Evolutionary conservation across 208 protist genomes (phyloP), one percentile per base, ranked within the genome.

Genomic region (Histomonas meleagridis): DNA sequence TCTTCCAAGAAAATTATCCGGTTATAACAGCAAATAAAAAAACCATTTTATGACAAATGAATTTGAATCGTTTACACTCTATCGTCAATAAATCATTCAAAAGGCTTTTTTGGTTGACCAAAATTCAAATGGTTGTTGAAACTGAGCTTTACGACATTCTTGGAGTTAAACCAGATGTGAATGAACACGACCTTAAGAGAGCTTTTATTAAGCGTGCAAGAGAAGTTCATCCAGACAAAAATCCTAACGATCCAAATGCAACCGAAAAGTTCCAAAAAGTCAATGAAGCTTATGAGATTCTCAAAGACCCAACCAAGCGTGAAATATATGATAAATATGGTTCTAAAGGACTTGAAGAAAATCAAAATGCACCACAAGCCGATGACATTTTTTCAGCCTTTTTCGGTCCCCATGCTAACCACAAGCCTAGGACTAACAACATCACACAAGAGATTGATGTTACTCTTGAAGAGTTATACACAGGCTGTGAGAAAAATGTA

Each of bases 101-200:
- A n/a, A n/a, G n/a, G n/a, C n/a, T n/a, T n/a, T n/a, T n/a, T n/a
- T n/a, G n/a, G n/a, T n/a, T n/a, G n/a, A n/a, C n/a, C n/a, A n/a
- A n/a, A n/a, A n/a, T n/a, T n/a, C n/a, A n/a, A n/a, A 91, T 91
- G 86, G 55, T 65, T 65, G 86, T 91, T 43, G 53, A 91, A 28
- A 60, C 53, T 28, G 21, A 91, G 35, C 53, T 91, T 9, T 91
- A 91, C 53, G 86, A 91, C 21, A 65, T 91, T 5, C 55, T 91
- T 60, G 86, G 55, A 0, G 86, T 91, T 32, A 7, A 40, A 28
- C 86, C 86, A 46, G 35, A 60, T 28, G 86, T 32, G 28, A 69
- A 48, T 32, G 53, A 91, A 7, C 28, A 46, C 21, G 86, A 91
- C 7, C 32, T 91, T 18, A 91, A 60, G 35, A 91, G 69, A 91